Evolutionary conservation across 129 eudicot genomes (phyloP).

Genomic region (Helichrysum umbraculigerum): DNA sequence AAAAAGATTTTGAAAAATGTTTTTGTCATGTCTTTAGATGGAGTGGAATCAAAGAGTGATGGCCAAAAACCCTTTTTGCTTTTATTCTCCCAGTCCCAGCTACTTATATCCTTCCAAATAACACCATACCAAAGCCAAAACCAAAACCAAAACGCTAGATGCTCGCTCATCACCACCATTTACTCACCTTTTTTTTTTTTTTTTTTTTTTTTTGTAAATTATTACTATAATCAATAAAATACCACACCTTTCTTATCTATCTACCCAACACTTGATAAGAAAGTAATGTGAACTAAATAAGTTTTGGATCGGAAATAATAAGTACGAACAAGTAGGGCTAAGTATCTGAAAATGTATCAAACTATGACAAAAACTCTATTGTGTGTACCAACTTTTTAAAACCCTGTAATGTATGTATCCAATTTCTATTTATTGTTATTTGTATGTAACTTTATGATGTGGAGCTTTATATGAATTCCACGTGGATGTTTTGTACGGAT

Average conservation of each 20-base stretch:
- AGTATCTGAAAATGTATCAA: too few relatives aligned
- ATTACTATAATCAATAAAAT: neutral
- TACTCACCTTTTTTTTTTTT: neutral
- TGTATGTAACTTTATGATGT: too few relatives aligned
- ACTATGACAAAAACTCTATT: too few relatives aligned
- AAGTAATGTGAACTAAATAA: too few relatives aligned
- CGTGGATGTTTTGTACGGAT: too few relatives aligned
- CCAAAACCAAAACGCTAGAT: conserved; percentile 60
- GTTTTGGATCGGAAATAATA: too few relatives aligned
- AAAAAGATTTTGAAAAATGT: conserved; percentile 32
- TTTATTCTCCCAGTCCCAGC: conserved; percentile 49
- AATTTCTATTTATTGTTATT: too few relatives aligned
- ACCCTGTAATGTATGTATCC: too few relatives aligned
- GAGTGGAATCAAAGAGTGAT: conserved; percentile 62
- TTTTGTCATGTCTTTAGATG: conserved; percentile 64
- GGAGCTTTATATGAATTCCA: too few relatives aligned
- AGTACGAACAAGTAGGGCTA: too few relatives aligned
- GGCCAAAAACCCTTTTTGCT: conserved; percentile 47
- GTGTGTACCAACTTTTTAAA: too few relatives aligned
- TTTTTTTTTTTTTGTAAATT: neutral
- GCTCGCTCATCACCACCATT: conserved; percentile 34
- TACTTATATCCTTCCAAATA: conserved; percentile 54
- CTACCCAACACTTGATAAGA: neutral
- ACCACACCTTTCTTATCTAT: neutral
- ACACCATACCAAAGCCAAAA: conserved; percentile 71